phyloP scores from a whole-genome alignment of 208 protist genomes.

The Herpetomonas tarakana region DNA sequence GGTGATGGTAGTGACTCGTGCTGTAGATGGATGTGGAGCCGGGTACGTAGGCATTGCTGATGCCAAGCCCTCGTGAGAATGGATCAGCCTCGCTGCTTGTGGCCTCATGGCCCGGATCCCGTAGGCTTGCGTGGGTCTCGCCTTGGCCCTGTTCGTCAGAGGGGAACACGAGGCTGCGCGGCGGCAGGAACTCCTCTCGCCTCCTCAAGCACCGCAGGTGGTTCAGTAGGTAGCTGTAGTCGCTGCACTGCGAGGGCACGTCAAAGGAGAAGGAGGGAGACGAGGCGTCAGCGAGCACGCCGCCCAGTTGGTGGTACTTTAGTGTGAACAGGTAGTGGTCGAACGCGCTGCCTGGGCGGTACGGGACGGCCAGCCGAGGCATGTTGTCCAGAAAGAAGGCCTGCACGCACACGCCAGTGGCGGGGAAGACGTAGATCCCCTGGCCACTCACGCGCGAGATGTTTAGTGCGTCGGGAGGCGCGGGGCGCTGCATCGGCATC shows the following conservation, averaged over 20 bases:
- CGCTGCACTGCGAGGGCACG: background rate
- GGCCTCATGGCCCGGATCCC: too few relatives aligned
- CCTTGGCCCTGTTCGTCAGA: background rate
- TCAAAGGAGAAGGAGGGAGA: background rate
- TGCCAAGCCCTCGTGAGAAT: too few relatives aligned
- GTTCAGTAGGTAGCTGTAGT: background rate
- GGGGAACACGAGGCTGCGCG: background rate
- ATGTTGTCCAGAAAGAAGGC: constrained; percentile 58
- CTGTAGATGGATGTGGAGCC: background rate
- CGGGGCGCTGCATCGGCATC: background rate
- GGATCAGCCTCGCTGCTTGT: too few relatives aligned
- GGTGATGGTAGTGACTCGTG: too few relatives aligned
- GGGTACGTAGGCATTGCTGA: background rate
- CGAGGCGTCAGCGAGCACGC: too few relatives aligned
- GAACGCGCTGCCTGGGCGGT: constrained; percentile 49
- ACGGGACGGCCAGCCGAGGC: constrained; percentile 51
- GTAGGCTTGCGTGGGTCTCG: too few relatives aligned
- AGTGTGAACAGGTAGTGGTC: constrained; percentile 29
- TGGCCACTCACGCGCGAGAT: constrained; percentile 36
- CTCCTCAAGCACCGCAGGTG: background rate
- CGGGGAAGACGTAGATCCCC: constrained; percentile 46
- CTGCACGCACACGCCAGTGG: constrained; percentile 53
- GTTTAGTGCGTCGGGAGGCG: background rate
- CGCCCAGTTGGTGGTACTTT: constrained; percentile 11
- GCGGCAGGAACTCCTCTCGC: background rate